These are phyloP conservation scores for Westerdykella sp. DNA, from an alignment of 2,329 filamentous ascomycete genomes.

Conservation along the genomic window DNA sequence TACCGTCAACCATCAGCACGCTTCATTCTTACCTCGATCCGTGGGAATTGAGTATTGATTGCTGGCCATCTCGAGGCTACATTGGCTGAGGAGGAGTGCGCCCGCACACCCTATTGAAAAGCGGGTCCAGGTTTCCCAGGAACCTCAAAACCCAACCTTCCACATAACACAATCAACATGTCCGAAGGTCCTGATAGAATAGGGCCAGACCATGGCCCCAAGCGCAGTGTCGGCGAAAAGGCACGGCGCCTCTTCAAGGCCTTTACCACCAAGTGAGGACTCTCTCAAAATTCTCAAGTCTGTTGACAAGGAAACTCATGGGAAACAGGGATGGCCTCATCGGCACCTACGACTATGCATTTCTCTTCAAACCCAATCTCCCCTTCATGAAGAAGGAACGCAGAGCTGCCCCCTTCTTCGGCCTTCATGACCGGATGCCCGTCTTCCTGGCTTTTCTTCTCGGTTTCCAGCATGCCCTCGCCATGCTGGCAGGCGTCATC, in stretches of 20 bases:
- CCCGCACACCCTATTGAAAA: too few relatives aligned
- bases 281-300: background rate
- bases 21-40: too few relatives aligned
- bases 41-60: too few relatives aligned
- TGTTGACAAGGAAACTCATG: constrained; percentile 8
- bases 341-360: constrained; percentile 83
- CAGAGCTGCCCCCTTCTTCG: constrained; percentile 69
- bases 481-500: constrained; percentile 65
- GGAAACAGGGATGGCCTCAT: constrained; percentile 61
- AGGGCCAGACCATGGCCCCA: constrained; percentile 37
- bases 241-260: constrained; percentile 38
- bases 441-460: constrained; percentile 67
- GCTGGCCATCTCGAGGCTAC: too few relatives aligned
- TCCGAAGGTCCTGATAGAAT: constrained; percentile 43
- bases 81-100: too few relatives aligned
- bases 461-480: constrained; percentile 71
- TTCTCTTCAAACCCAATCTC: constrained; percentile 74
- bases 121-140: too few relatives aligned
- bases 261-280: constrained; percentile 45
- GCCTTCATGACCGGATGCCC: constrained; percentile 73
- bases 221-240: constrained; percentile 39
- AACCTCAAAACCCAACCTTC: too few relatives aligned
- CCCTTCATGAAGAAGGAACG: constrained; percentile 67
- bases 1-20: constrained; percentile 3
- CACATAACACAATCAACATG: constrained; percentile 13